phyloP scores from a whole-genome alignment of 306 rosid species.

The Quercus suber region DNA sequence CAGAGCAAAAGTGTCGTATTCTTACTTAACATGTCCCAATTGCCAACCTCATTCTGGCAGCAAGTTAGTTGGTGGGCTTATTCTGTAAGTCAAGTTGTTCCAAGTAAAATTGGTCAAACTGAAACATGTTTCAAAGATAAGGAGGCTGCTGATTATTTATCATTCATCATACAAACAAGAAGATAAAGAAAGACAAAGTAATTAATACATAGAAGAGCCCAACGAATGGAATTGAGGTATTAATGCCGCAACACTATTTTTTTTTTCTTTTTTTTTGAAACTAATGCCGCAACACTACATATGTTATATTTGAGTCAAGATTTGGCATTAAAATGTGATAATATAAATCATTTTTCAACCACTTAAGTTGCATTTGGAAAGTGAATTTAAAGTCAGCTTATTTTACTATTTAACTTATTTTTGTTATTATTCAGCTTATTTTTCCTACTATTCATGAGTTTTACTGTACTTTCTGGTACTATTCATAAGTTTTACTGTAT shows the following conservation, averaged over 20 bases:
- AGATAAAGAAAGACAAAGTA: neutral
- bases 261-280: too few relatives aligned
- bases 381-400: too few relatives aligned
- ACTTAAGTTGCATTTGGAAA: too few relatives aligned
- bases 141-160: neutral
- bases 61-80: neutral
- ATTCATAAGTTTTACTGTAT: too few relatives aligned
- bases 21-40: too few relatives aligned
- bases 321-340: neutral
- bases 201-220: neutral
- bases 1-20: neutral
- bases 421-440: too few relatives aligned
- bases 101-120: neutral
- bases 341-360: neutral
- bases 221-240: too few relatives aligned
- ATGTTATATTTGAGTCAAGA: neutral
- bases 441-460: too few relatives aligned
- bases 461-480: rapidly evolving
- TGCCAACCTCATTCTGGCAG: too few relatives aligned
- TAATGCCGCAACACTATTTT: neutral
- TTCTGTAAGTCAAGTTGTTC: neutral
- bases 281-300: neutral
- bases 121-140: neutral
- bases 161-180: neutral
- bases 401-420: too few relatives aligned